A percentile compares a stretch with the other conserved stretches of the same genome.
Conservation (phyloP, 2,329 filamentous ascomycete species). For the Colletotrichum sp. region DNA sequence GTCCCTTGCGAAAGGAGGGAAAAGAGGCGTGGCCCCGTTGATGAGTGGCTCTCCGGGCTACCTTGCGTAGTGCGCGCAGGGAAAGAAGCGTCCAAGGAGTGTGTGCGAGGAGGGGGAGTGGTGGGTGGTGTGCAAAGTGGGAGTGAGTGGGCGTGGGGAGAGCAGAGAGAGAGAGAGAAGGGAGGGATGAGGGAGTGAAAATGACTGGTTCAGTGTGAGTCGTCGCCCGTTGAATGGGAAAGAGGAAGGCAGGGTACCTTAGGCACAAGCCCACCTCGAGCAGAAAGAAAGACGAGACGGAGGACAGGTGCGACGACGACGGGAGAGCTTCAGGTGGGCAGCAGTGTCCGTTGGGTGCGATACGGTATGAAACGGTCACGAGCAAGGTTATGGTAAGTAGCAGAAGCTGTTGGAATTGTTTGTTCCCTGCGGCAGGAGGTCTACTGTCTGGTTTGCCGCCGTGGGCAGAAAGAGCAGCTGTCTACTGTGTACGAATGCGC, state of each 20-base stretch:
- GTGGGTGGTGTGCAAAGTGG: background rate
- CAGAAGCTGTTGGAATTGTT: background rate
- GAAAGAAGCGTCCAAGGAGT: background rate
- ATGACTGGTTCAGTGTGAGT: conserved; percentile 3
- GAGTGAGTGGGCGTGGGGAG: background rate
- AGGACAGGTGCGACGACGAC: background rate
- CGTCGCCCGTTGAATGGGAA: background rate
- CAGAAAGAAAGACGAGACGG: background rate
- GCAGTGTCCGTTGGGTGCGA: background rate
- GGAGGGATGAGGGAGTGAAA: background rate
- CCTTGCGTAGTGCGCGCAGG: background rate
- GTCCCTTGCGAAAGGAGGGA: conserved; percentile 6
- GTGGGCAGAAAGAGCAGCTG: background rate
- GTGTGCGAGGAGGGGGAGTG: background rate
- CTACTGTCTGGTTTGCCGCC: background rate
- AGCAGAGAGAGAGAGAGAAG: background rate
- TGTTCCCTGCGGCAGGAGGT: background rate
- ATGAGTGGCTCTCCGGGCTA: conserved; percentile 3
- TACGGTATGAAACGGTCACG: background rate
- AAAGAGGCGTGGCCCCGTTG: conserved; percentile 18
- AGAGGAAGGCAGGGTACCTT: background rate
- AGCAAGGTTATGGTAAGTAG: background rate
- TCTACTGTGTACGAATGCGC: background rate
- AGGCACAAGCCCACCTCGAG: background rate
- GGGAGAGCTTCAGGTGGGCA: background rate